These are phyloP conservation scores for Coemansia sp. DNA, from an alignment of 192 early-diverging fungal species.

Conservation along the genomic window DNA sequence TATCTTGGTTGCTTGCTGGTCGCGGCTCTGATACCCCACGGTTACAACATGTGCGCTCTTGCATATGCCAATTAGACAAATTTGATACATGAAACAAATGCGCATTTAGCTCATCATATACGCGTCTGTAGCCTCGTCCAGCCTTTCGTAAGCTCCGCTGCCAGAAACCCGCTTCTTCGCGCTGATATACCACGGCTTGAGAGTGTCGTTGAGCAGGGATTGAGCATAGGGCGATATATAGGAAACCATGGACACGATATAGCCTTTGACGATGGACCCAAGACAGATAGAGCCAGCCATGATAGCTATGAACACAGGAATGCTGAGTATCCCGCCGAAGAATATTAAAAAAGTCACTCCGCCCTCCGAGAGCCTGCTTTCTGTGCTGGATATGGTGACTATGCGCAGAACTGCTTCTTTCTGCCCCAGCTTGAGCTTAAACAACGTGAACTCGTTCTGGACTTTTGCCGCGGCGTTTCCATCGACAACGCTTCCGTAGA, in stretches of 20 bases:
- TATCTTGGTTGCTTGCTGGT: too few relatives aligned
- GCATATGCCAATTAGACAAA: too few relatives aligned
- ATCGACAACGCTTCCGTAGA: constrained; percentile 16
- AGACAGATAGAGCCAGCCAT: too few relatives aligned
- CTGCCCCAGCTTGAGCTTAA: constrained; percentile 27
- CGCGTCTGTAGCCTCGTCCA: neutral
- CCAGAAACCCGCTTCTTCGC: neutral
- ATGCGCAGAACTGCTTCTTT: constrained; percentile 20
- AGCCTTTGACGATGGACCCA: neutral
- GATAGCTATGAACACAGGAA: too few relatives aligned
- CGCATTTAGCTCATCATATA: neutral
- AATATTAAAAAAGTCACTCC: neutral
- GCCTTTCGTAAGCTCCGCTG: neutral
- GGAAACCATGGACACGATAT: neutral
- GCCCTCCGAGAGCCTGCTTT: neutral
- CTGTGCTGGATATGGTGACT: constrained; percentile 37
- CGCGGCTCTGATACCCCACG: too few relatives aligned
- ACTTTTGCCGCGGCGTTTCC: constrained; percentile 27
- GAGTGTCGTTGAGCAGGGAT: neutral
- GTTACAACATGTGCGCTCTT: too few relatives aligned
- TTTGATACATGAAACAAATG: neutral
- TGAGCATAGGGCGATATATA: neutral
- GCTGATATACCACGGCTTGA: too few relatives aligned
- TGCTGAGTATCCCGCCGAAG: too few relatives aligned
- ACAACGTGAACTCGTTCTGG: constrained; percentile 33